A percentile compares a stretch with the other conserved stretches of the same genome.
Conservation (phyloP, 2,329 filamentous ascomycete species). For the Colletotrichum siamense region DNA sequence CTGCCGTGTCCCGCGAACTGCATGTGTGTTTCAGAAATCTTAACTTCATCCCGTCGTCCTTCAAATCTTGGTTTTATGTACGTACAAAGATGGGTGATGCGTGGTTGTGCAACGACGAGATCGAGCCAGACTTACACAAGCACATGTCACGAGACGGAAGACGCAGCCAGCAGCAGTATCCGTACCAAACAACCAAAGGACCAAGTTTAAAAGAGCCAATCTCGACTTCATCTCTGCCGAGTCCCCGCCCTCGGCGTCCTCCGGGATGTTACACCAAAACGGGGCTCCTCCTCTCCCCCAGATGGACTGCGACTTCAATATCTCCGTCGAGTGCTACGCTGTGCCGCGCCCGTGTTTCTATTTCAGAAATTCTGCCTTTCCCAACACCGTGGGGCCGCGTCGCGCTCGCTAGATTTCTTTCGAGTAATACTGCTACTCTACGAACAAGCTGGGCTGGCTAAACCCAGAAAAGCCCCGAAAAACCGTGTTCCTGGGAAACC, state of each 20-base stretch:
- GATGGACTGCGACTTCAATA: not conserved
- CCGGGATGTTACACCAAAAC: not conserved
- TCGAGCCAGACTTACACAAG: not conserved
- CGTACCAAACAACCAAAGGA: not conserved
- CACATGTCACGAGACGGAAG: not conserved
- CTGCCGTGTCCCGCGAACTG: not conserved
- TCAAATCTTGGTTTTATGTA: not conserved
- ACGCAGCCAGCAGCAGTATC: not conserved
- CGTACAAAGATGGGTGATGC: not conserved
- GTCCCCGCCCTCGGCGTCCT: not conserved
- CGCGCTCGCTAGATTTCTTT: not conserved
- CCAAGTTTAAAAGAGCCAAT: conserved; percentile 5
- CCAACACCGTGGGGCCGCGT: not conserved
- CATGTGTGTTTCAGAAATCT: not conserved
- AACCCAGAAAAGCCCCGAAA: not conserved
- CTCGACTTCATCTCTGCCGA: conserved; percentile 1
- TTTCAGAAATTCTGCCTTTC: not conserved
- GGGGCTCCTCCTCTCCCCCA: not conserved
- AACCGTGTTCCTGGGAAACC: not conserved
- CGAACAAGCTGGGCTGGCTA: not conserved
- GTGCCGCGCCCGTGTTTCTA: not conserved
- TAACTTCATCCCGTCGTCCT: not conserved
- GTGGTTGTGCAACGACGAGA: not conserved
- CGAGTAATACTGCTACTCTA: not conserved
- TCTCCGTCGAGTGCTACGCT: not conserved